These are phyloP conservation scores for Wallacemonas collosoma DNA, from an alignment of 208 protist species.

Conservation along the genomic window DNA sequence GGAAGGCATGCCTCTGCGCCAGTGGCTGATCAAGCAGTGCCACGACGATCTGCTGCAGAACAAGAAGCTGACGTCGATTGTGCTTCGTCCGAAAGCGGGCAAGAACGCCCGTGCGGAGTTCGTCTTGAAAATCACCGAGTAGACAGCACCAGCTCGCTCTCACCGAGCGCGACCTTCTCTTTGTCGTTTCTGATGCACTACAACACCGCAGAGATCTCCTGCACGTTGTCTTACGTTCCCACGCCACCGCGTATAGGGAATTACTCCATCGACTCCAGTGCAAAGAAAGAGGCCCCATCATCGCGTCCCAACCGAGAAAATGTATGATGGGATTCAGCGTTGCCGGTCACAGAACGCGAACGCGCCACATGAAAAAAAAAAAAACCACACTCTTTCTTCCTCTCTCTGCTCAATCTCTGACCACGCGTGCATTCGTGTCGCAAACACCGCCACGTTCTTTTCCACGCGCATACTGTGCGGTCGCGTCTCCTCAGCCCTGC, in stretches of 20 bases:
- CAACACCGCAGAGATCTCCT: neutral
- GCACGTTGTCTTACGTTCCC: too few species aligned
- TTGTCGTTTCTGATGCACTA: constrained; percentile 11
- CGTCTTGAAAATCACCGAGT: constrained; percentile 29
- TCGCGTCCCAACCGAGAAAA: too few species aligned
- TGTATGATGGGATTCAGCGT: too few species aligned
- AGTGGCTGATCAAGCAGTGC: constrained; percentile 66
- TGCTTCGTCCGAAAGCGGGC: constrained; percentile 51
- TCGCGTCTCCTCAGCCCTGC: too few species aligned
- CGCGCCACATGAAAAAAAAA: neutral
- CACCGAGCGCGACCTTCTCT: neutral
- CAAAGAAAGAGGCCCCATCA: too few species aligned
- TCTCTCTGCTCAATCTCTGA: neutral
- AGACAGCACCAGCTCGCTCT: neutral
- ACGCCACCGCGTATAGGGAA: too few species aligned
- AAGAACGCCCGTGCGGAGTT: constrained; percentile 59
- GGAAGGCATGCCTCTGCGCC: constrained; percentile 73
- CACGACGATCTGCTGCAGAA: constrained; percentile 59
- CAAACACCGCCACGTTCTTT: too few species aligned
- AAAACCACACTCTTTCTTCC: constrained; percentile 19
- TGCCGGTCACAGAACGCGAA: too few species aligned
- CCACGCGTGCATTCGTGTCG: too few species aligned
- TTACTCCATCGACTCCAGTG: too few species aligned
- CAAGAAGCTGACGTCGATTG: constrained; percentile 46
- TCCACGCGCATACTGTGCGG: too few species aligned